phyloP scores from a whole-genome alignment of 768 basidiomycete genomes.

The Paxillus ammoniavirescens region DNA sequence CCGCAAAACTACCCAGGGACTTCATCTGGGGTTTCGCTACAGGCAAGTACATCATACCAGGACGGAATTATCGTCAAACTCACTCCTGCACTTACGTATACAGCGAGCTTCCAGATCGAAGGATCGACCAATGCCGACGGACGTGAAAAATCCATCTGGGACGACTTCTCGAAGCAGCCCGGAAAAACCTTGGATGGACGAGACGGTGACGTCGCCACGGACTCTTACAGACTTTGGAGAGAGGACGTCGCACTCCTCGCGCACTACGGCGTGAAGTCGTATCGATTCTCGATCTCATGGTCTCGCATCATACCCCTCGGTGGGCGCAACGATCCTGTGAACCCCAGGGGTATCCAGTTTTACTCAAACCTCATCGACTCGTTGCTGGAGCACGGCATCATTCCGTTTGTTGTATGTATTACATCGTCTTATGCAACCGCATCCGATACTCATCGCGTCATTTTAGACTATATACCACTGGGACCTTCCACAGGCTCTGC shows the following conservation, averaged over 20 bases:
- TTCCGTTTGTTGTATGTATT: slow-evolving; percentile 60
- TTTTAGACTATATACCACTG: slow-evolving; percentile 69
- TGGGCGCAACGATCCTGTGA: slow-evolving; percentile 70
- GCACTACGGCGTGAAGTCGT: slow-evolving; percentile 65
- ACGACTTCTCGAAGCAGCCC: slow-evolving; percentile 62
- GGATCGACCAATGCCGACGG: slow-evolving; percentile 60
- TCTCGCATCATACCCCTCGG: slow-evolving; percentile 72
- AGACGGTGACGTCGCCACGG: slow-evolving; percentile 68
- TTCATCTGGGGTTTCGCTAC: slow-evolving; percentile 76
- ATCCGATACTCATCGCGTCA: not conserved
- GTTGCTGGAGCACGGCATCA: slow-evolving; percentile 59
- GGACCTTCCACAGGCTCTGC: slow-evolving; percentile 75
- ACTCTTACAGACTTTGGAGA: slow-evolving; percentile 67
- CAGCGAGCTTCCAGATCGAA: slow-evolving; percentile 75
- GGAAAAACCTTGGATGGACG: slow-evolving; percentile 70
- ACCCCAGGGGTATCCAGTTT: slow-evolving; percentile 64
- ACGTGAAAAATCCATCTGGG: slow-evolving; percentile 73
- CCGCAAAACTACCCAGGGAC: slow-evolving; percentile 49
- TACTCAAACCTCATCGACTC: slow-evolving; percentile 73
- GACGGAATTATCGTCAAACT: not conserved
- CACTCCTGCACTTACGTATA: slow-evolving; percentile 1
- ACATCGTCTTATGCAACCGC: not conserved
- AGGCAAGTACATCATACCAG: slow-evolving; percentile 37
- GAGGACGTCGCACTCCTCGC: slow-evolving; percentile 64
- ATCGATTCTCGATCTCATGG: slow-evolving; percentile 79